These are phyloP conservation scores for Phialophora macrospora DNA, from an alignment of 2,329 filamentous ascomycete species.

Conservation along the genomic window DNA sequence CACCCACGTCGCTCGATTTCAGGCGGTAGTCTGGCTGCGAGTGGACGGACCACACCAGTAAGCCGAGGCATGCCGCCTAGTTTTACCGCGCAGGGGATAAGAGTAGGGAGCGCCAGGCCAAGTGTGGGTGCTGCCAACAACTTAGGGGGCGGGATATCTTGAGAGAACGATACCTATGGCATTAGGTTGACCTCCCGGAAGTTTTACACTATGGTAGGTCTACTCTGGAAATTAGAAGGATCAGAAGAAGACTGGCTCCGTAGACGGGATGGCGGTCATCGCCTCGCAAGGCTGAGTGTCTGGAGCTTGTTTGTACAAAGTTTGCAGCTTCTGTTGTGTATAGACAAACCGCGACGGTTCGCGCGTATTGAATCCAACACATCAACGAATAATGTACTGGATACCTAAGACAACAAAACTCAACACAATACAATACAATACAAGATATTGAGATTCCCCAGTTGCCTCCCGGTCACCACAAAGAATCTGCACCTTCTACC, in stretches of 20 bases:
- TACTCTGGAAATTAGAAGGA: neutral
- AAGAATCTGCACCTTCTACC: too few relatives aligned
- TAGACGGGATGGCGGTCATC: too few relatives aligned
- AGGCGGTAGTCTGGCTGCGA: slow-evolving; percentile 3
- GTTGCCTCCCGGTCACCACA: too few relatives aligned
- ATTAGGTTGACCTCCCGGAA: neutral
- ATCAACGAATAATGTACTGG: too few relatives aligned
- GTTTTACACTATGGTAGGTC: neutral
- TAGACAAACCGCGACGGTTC: too few relatives aligned
- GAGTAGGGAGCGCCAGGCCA: slow-evolving; percentile 34
- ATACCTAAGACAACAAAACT: too few relatives aligned
- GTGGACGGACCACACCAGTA: slow-evolving; percentile 10
- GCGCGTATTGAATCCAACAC: too few relatives aligned
- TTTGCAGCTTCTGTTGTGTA: too few relatives aligned
- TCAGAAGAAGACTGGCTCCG: neutral
- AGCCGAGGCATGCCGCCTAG: slow-evolving; percentile 16
- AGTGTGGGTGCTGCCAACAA: slow-evolving; percentile 26
- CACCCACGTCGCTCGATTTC: neutral
- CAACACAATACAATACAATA: too few relatives aligned
- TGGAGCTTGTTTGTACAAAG: too few relatives aligned
- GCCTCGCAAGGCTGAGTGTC: too few relatives aligned
- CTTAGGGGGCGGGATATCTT: neutral
- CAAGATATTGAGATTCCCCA: too few relatives aligned
- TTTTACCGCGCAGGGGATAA: slow-evolving; percentile 35
- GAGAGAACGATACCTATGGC: neutral